A percentile compares a stretch with the other conserved stretches of the same genome.
These are phyloP conservation scores for Aquilaria agallochum DNA, from an alignment of 441 rosid genomes.

Conservation along the genomic window DNA sequence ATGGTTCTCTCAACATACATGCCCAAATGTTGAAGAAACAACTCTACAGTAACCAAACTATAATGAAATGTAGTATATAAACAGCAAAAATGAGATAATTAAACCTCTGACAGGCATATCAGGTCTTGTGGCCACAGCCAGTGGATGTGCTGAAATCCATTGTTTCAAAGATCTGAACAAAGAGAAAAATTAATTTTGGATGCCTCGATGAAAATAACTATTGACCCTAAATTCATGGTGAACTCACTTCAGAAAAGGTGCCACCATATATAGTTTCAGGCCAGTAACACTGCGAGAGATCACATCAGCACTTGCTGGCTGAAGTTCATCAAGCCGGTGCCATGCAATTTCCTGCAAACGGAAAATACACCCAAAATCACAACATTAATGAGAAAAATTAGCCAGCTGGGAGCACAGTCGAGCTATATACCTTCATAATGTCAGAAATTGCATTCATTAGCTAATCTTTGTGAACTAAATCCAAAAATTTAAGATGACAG, in stretches of 20 bases:
- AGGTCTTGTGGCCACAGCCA: slow-evolving; percentile 52
- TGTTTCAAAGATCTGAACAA: slow-evolving; percentile 59
- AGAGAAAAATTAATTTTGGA: slow-evolving; percentile 14
- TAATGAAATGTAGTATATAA: too few relatives aligned
- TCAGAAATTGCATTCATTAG: too few relatives aligned
- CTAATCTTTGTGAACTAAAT: too few relatives aligned
- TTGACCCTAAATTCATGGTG: slow-evolving; percentile 1
- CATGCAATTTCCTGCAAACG: slow-evolving; percentile 86
- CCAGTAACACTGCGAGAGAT: slow-evolving; percentile 87
- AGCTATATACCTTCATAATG: too few relatives aligned
- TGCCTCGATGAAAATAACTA: not conserved
- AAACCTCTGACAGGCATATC: slow-evolving; percentile 73
- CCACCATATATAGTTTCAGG: slow-evolving; percentile 93
- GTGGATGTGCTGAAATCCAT: slow-evolving; percentile 68
- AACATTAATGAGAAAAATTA: not conserved
- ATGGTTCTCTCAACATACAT: too few relatives aligned
- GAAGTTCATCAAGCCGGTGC: slow-evolving; percentile 90
- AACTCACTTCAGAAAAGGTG: slow-evolving; percentile 88
- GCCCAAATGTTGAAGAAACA: too few relatives aligned
- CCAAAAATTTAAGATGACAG: too few relatives aligned
- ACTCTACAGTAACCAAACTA: too few relatives aligned
- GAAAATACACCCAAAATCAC: slow-evolving; percentile 6
- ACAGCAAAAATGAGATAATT: slow-evolving; percentile 2
- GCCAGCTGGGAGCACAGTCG: not conserved
- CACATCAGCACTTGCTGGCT: slow-evolving; percentile 66